Evolutionary conservation across 2,329 filamentous ascomycete species (phyloP), one percentile per base, ranked within the genome.

Genomic region (Aspergillus neotritici): DNA sequence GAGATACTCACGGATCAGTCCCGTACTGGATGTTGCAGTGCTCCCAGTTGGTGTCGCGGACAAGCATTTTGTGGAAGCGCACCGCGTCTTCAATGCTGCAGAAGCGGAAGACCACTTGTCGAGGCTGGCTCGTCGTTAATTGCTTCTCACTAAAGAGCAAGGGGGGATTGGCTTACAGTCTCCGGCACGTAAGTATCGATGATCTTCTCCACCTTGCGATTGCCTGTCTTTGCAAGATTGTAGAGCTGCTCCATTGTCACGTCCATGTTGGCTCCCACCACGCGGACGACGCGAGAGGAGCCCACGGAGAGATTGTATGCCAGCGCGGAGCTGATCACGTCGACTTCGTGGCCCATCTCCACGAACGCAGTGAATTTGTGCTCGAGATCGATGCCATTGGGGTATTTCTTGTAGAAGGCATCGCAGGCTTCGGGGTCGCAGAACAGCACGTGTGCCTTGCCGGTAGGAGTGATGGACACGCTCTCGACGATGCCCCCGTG

Each of bases 41-140:
- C 48, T 74, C 70, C 68, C 69, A 76, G 3, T 71, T 65, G n/a
- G 55, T 48, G 31, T 70, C 60, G 13, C 64, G 60, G 34, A 59
- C 43, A 10, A 76, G 56, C 16, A 58, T 44, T 2, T 60, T 57
- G 43, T 65, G 68, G 62, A 77, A 76, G 14, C 59, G 60, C 12
- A 72, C 63, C 0, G 73, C 72, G 41, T 75, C 58, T 16, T 64
- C 60, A 44, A 76, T 70, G 47, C 63, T 70, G 34, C 61, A 65
- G 55, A 77, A 76, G 7, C 72, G 70, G 52, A 75, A 75, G 25
- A 66, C 60, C n/a, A 74, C 65, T 28, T 61, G 67, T 32, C 66
- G 63, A 28, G 62, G 59, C 71, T 74, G 43, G 13, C 16, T 25
- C 7, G 21, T 25, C 7, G 21, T 25, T 25, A 25, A 25, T 21